Evolutionary conservation across 345 rosid genomes (phyloP).

Genomic region (Anacardium occidentale): DNA sequence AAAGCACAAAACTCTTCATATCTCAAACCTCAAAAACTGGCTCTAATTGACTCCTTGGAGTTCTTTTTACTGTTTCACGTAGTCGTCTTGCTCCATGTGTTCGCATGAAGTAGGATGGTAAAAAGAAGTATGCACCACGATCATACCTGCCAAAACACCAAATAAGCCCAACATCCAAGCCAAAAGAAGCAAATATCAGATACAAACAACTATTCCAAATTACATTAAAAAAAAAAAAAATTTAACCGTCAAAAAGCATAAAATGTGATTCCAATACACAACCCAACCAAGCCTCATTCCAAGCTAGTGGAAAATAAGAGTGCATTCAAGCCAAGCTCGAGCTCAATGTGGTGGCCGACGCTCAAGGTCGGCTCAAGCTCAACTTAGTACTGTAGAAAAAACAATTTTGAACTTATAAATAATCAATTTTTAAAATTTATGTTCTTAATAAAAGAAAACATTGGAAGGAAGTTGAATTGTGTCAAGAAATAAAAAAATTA

Average conservation of each 20-base stretch:
- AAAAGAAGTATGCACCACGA: conserved; percentile 79
- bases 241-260: background rate
- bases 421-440: no score
- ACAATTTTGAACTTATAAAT: no score
- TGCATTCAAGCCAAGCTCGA: no score
- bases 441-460: no score
- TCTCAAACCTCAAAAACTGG: conserved; percentile 77
- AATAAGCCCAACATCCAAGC: conserved; percentile 22
- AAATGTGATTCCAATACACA: background rate
- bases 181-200: background rate
- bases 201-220: background rate
- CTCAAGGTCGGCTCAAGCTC: no score
- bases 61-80: conserved; percentile 55
- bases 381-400: no score
- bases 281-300: background rate
- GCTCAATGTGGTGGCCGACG: no score
- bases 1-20: conserved; percentile 5
- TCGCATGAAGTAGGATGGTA: conserved; percentile 89
- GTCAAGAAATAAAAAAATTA: no score
- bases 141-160: conserved; percentile 61
- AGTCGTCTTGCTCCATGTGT: conserved; percentile 91
- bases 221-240: background rate
- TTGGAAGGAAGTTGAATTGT: no score
- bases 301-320: background rate
- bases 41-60: conserved; percentile 59